Base-by-base conservation (phyloP, 192 early-diverging fungal genomes). In the Entophlyctis helioformis region DNA sequence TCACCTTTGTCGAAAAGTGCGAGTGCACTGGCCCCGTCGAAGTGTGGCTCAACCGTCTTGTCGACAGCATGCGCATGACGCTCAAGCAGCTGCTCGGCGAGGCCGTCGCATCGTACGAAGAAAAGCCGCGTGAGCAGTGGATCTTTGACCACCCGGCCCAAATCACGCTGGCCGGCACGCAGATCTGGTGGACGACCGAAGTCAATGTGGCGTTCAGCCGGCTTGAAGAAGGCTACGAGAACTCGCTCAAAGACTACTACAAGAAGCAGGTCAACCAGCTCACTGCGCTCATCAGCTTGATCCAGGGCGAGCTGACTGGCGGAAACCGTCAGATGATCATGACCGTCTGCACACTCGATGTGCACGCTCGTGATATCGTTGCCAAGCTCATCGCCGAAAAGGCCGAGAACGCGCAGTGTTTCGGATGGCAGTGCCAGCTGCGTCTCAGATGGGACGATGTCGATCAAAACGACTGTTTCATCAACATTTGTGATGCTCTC, bases 181-280 rank as follows among this genome's bases (percentile, higher is more conserved):
- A 76, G 46, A 75, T 80, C 42, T 80, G 78, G 78, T 80, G 78
- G 78, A 78, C 75, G 9, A 80, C 78, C 5, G 78, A 80, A 62
- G 78, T 80, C 18, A 80, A 80, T 51, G 75, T 54, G 0, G 69
- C 78, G 0, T 80, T 80, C 49, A 47, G 62, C 20, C 50, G 78
- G 1, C 48, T 80, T 10, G 78, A 80, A 54, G 78, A 80, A 44
- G 78, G 78, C 9, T 80, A 80, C 50, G 78, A 80, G 55, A 80
- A 80, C 55, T 55, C 72, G 3, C 49, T 80, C 42, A 80, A 80
- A 46, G 78, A 80, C 43, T 80, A 80, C 63, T 79, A 76, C 65
- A 80, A 79, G 50, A 80, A 80, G 56, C 78, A 80, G 50, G 71
- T 73, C 44, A 76, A 76, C 41, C 78, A 80, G 54, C 52, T 80